phyloP scores from a whole-genome alignment of 139 green algal species.

The Volvox reticuliferus region DNA sequence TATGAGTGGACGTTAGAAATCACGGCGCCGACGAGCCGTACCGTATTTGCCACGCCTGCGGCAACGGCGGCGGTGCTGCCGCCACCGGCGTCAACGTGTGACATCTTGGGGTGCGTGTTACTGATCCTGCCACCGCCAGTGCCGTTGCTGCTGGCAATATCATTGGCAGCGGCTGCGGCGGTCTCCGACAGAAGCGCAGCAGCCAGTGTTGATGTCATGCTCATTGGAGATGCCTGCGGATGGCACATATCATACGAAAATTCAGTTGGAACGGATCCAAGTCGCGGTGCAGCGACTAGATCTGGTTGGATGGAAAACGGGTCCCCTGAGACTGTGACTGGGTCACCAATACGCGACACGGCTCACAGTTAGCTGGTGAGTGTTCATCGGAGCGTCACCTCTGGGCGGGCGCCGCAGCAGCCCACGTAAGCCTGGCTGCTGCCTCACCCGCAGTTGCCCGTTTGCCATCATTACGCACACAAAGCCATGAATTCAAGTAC shows the following conservation, averaged over 20 bases:
- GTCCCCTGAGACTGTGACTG: no score
- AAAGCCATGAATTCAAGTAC: no score
- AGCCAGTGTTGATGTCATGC: background rate
- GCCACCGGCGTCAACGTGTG: background rate
- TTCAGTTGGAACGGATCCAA: no score
- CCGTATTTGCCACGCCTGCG: background rate
- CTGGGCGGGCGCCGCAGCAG: no score
- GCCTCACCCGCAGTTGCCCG: no score
- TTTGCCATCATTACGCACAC: no score
- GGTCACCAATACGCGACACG: no score
- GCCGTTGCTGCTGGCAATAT: background rate
- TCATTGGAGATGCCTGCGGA: conserved; percentile 7
- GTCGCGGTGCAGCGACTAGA: no score
- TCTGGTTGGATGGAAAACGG: no score
- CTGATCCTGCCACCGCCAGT: background rate
- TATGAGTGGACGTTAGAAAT: background rate
- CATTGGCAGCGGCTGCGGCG: background rate
- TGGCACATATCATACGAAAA: background rate
- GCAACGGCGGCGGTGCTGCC: background rate
- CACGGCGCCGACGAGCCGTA: background rate
- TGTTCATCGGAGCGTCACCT: no score
- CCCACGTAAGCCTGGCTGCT: no score
- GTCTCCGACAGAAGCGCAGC: background rate
- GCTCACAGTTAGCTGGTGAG: no score
- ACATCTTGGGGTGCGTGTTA: background rate